Conservation (phyloP, 164 flowering plant species). For the Santalum album region DNA sequence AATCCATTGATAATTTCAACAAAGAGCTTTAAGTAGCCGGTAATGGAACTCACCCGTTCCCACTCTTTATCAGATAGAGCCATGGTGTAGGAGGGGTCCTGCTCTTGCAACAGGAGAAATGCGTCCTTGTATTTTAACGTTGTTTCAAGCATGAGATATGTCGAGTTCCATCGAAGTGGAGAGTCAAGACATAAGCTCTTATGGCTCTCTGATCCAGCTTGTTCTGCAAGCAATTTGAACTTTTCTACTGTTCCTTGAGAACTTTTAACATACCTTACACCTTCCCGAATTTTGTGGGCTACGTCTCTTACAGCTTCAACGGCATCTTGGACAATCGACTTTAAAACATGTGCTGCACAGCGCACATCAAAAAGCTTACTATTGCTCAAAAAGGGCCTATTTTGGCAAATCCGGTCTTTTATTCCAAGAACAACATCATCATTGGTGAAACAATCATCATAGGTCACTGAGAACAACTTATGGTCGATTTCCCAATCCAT, state of each 20-base stretch:
- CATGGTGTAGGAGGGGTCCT: slow-evolving; percentile 28
- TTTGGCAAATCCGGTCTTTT: slow-evolving; percentile 44
- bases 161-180: slow-evolving; percentile 47
- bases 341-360: slow-evolving; percentile 42
- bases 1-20: slow-evolving; percentile 39
- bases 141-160: slow-evolving; percentile 56
- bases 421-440: slow-evolving; percentile 40
- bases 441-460: slow-evolving; percentile 37
- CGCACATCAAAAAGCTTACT: slow-evolving; percentile 55
- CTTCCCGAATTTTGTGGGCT: slow-evolving; percentile 48
- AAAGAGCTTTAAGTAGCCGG: slow-evolving; percentile 45
- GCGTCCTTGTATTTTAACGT: slow-evolving; percentile 45
- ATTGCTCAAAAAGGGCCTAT: slow-evolving; percentile 31
- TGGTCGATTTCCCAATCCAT: slow-evolving; percentile 69
- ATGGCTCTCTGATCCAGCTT: slow-evolving; percentile 27
- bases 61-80: slow-evolving; percentile 51
- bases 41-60: slow-evolving; percentile 41
- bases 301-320: slow-evolving; percentile 36
- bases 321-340: slow-evolving; percentile 48
- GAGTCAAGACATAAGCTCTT: slow-evolving; percentile 42
- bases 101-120: slow-evolving; percentile 37
- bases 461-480: slow-evolving; percentile 57
- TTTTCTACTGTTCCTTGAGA: slow-evolving; percentile 41
- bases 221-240: slow-evolving; percentile 43
- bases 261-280: slow-evolving; percentile 45